Conservation (phyloP, 345 rosid species). For the Barbarea vulgaris region DNA sequence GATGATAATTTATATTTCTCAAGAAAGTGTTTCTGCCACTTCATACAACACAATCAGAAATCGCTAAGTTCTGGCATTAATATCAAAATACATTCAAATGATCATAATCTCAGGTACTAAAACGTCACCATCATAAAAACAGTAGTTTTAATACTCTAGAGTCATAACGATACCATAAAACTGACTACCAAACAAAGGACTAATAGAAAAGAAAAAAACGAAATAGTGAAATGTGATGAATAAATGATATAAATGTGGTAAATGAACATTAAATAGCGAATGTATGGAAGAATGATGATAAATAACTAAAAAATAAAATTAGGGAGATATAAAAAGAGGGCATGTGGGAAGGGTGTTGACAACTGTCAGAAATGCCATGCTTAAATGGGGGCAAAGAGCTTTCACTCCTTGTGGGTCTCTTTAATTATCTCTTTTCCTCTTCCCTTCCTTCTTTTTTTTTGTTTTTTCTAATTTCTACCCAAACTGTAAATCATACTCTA, state of each 20-base stretch:
- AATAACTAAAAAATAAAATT: background rate
- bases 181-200: background rate
- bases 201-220: background rate
- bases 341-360: conserved; percentile 41
- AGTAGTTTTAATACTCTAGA: background rate
- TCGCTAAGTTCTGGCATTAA: background rate
- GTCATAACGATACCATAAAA: background rate
- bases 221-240: conserved; percentile 6
- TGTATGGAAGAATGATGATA: conserved; percentile 29
- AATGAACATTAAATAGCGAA: conserved; percentile 29
- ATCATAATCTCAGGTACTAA: conserved; percentile 5
- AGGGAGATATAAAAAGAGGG: background rate
- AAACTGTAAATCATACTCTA: conserved; percentile 23
- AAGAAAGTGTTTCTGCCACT: background rate
- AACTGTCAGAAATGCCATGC: conserved; percentile 43
- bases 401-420: conserved; percentile 46
- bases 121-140: background rate
- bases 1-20: background rate
- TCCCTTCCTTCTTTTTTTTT: conserved; percentile 16
- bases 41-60: background rate
- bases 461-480: background rate
- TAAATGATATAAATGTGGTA: background rate
- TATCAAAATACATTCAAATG: conserved; percentile 1
- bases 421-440: conserved; percentile 40
- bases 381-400: conserved; percentile 39